Percentiles rank a stretch among this genome's conserved stretches.
Evolutionary conservation across 176 grass and related monocot genomes (phyloP).

Genomic region (Luzula sylvatica): DNA sequence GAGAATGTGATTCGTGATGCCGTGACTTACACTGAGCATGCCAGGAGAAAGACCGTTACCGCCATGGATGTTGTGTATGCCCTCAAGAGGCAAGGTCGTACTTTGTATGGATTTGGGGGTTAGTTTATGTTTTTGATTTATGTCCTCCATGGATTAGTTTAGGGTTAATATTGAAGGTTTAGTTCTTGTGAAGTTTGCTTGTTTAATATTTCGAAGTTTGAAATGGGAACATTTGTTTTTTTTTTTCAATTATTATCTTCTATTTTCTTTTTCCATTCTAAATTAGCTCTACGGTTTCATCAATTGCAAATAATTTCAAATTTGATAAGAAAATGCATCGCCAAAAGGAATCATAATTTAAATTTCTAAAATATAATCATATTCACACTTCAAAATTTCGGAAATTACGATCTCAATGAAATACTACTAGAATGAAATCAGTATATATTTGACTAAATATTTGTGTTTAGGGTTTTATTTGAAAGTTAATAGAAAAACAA

Average conservation of each 20-base stretch:
- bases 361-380: neutral
- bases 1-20: slow-evolving; percentile 36
- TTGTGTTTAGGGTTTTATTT: too few relatives aligned
- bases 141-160: neutral
- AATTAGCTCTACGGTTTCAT: too few relatives aligned
- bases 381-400: neutral
- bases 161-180: neutral
- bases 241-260: too few relatives aligned
- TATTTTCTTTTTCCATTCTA: too few relatives aligned
- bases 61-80: slow-evolving; percentile 24
- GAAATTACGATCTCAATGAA: neutral
- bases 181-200: neutral
- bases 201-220: too few relatives aligned
- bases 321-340: too few relatives aligned
- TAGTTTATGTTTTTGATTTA: neutral
- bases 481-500: too few relatives aligned
- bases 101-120: slow-evolving; percentile 19
- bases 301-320: too few relatives aligned
- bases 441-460: neutral
- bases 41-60: slow-evolving; percentile 18
- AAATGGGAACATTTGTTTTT: too few relatives aligned
- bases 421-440: neutral
- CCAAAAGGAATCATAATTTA: neutral
- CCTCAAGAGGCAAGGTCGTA: slow-evolving; percentile 17
- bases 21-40: slow-evolving; percentile 32